Evolutionary conservation across 768 basidiomycete genomes (phyloP).

Genomic region (Tricholoma flavovirens): DNA sequence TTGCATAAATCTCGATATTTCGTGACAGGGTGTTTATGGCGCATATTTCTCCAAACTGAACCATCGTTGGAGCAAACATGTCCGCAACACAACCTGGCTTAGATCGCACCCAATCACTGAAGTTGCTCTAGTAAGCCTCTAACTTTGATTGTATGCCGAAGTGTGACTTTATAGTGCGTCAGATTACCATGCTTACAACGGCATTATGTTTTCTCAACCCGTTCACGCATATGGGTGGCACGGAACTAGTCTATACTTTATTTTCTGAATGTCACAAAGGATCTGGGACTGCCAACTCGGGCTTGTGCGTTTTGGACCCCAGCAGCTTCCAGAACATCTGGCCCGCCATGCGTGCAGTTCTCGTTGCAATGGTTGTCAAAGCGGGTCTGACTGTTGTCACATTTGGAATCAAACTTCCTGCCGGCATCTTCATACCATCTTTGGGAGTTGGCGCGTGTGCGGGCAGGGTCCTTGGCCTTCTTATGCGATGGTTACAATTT

Average conservation of each 20-base stretch:
- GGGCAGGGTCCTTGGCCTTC: slow-evolving; percentile 80
- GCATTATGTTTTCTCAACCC: slow-evolving; percentile 81
- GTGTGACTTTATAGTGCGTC: slow-evolving; percentile 5
- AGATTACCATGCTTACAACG: slow-evolving; percentile 80
- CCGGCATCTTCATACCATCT: slow-evolving; percentile 96
- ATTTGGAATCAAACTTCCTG: slow-evolving; percentile 87
- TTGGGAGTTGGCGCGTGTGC: slow-evolving; percentile 93
- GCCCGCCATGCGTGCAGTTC: slow-evolving; percentile 59
- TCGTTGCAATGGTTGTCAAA: slow-evolving; percentile 79
- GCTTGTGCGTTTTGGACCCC: slow-evolving; percentile 68
- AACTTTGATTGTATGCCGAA: background rate
- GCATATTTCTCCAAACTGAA: slow-evolving; percentile 92
- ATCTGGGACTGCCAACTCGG: slow-evolving; percentile 48
- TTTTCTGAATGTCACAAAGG: slow-evolving; percentile 78
- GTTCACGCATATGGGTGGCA: slow-evolving; percentile 90
- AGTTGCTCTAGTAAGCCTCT: slow-evolving; percentile 63
- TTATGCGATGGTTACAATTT: slow-evolving; percentile 70
- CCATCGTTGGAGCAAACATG: slow-evolving; percentile 78
- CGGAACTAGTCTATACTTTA: slow-evolving; percentile 89
- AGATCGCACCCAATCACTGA: slow-evolving; percentile 75
- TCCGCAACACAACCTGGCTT: slow-evolving; percentile 80
- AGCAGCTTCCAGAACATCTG: slow-evolving; percentile 48
- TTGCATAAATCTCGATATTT: slow-evolving; percentile 6
- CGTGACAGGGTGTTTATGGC: slow-evolving; percentile 78
- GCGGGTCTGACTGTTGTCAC: slow-evolving; percentile 78